Conservation (phyloP, 768 basidiomycete species). For the Lentinula aciculospora region DNA sequence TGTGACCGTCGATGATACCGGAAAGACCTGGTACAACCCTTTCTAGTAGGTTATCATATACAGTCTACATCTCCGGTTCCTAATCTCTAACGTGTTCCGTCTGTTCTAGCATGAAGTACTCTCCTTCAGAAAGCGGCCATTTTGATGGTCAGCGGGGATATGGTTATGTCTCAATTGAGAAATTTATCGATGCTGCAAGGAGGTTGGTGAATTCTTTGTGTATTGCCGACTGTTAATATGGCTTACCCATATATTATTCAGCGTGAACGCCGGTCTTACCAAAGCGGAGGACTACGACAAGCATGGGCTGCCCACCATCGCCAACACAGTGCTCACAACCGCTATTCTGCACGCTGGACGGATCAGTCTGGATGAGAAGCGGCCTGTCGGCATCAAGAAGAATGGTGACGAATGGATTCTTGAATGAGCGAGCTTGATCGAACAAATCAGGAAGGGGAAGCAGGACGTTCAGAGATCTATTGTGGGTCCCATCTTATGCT, state of each 20-base stretch:
- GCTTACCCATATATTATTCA: constrained; percentile 11
- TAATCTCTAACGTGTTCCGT: constrained; percentile 1
- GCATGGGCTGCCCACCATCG: constrained; percentile 81
- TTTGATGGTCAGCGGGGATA: constrained; percentile 95
- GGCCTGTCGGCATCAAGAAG: constrained; percentile 74
- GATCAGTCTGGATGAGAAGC: constrained; percentile 85
- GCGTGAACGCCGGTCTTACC: constrained; percentile 66
- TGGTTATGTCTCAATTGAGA: constrained; percentile 88
- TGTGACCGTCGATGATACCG: constrained; percentile 78
- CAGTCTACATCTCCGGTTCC: constrained; percentile 4
- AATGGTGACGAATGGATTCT: constrained; percentile 61
- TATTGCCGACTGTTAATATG: background rate
- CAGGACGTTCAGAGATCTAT: background rate
- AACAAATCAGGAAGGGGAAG: background rate
- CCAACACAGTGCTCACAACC: constrained; percentile 82
- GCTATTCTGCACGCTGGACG: constrained; percentile 89
- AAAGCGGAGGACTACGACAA: constrained; percentile 71
- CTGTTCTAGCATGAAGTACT: constrained; percentile 80
- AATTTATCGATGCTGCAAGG: constrained; percentile 81
- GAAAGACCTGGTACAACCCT: constrained; percentile 84
- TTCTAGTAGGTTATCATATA: constrained; percentile 63
- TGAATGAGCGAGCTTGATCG: constrained; percentile 22
- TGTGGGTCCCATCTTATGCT: background rate
- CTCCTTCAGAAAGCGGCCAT: constrained; percentile 84
- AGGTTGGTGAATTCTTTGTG: background rate